These are phyloP conservation scores for Pythium pectinolyticum DNA, from an alignment of 352 stramenopile species.

Conservation along the genomic window DNA sequence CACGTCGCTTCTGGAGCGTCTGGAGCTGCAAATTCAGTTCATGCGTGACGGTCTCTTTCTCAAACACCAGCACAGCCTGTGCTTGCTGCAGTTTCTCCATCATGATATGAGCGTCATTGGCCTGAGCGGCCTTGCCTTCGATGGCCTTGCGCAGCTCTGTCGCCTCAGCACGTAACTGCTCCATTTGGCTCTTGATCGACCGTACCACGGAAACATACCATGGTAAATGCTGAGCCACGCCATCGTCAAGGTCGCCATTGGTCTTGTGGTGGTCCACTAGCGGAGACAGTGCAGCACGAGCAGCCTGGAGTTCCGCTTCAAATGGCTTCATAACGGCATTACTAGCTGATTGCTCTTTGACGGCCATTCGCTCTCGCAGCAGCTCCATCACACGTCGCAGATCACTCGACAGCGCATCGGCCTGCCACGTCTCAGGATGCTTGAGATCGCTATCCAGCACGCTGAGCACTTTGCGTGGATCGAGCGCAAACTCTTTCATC, in stretches of 20 bases:
- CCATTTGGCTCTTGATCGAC: slow-evolving; percentile 33
- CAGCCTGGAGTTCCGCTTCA: slow-evolving; percentile 46
- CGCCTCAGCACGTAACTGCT: slow-evolving; percentile 31
- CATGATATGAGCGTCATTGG: slow-evolving; percentile 30
- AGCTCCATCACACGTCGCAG: slow-evolving; percentile 24
- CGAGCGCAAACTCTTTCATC: slow-evolving; percentile 26
- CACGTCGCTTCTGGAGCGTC: slow-evolving; percentile 50
- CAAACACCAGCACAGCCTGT: slow-evolving; percentile 59
- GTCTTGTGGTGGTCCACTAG: slow-evolving; percentile 25
- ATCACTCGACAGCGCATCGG: slow-evolving; percentile 26
- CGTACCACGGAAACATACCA: slow-evolving; percentile 51
- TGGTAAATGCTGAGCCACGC: slow-evolving; percentile 46
- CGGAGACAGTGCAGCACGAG: slow-evolving; percentile 40
- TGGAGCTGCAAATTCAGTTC: slow-evolving; percentile 61
- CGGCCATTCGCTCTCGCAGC: slow-evolving; percentile 25
- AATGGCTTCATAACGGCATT: slow-evolving; percentile 35
- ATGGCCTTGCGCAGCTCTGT: slow-evolving; percentile 27
- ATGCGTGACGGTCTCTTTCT: slow-evolving; percentile 63
- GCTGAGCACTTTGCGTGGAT: slow-evolving; percentile 21
- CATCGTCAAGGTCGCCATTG: slow-evolving; percentile 20
- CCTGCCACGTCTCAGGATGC: slow-evolving; percentile 34
- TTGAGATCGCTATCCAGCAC: slow-evolving; percentile 32
- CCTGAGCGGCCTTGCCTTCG: slow-evolving; percentile 26
- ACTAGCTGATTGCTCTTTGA: slow-evolving; percentile 24
- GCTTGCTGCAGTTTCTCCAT: slow-evolving; percentile 43